Base-by-base conservation (phyloP, 2,329 filamentous ascomycete species). In the Rutstroemia sp. region DNA sequence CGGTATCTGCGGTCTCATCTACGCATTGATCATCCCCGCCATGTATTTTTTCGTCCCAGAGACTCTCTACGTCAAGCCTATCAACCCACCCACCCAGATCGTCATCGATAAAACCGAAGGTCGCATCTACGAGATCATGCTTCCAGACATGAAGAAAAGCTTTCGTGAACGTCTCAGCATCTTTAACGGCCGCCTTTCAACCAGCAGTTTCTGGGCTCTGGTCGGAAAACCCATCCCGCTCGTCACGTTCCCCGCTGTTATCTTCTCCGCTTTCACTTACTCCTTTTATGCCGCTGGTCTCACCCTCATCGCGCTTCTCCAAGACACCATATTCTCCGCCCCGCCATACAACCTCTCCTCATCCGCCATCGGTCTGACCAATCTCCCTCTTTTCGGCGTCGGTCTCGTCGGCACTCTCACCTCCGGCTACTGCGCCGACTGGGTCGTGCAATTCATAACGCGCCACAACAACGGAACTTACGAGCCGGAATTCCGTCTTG, bases 401-500 rank as follows among this genome's bases (percentile, higher is more conserved):
- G 60, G 59, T 25, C 44, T 74, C 48, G 59, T 73, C 1, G 72
- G 72, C 25, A 67, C 67, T 8, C 56, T 71, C 6, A 54, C 71
- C 40, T 64, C 72, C 0, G 70, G 71, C 5, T 65, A 65, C 4
- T 64, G 68, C 17, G 67, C 71, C 17, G 73, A 75, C 57, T 70
- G 69, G 17, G 57, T 73, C 2, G 71, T 72, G 42, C 69, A 67
- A 50, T 75, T 69, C 65, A 72, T 78, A 56, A 74, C 77, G 1
- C 74, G 73, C 64, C 73, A 70, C 57, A 80, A 80, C 63, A 69
- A 69, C 14, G 77, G 78, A 16, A 67, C 79, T 50, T 80, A 79
- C 65, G 77, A 80, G 63, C 78, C 78, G 4, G 77, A 80, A 63
- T 79, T 79, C 62, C 73, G 77, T 9, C 69, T 77, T 8, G 67